phyloP scores from a whole-genome alignment of 2,329 filamentous ascomycete species.

The Diplocarpon rosae region DNA sequence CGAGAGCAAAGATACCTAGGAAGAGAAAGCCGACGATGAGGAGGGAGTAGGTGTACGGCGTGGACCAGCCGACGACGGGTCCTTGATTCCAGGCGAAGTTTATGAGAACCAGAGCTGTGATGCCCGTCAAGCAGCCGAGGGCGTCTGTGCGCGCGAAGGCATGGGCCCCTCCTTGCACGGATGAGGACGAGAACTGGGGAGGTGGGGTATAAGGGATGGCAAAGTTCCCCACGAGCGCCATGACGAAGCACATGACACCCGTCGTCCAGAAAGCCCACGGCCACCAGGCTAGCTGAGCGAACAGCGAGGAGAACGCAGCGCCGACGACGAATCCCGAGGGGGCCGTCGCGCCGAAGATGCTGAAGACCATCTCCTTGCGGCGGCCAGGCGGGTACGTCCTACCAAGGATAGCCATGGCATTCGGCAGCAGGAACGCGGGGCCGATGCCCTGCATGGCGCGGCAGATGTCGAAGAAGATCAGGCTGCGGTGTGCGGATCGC shows the following conservation, averaged over 20 bases:
- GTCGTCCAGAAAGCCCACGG: constrained; percentile 39
- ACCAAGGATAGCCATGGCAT: constrained; percentile 38
- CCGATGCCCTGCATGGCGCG: constrained; percentile 45
- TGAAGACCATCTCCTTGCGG: constrained; percentile 34
- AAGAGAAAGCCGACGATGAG: constrained; percentile 47
- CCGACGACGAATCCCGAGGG: constrained; percentile 37
- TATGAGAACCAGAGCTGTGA: constrained; percentile 40
- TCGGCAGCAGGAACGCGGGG: constrained; percentile 40
- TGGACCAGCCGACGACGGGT: constrained; percentile 18
- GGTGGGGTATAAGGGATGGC: constrained; percentile 28
- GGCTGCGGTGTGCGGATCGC: neutral
- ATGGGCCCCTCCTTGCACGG: constrained; percentile 11
- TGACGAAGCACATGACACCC: constrained; percentile 30
- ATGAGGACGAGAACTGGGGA: constrained; percentile 24
- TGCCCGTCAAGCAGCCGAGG: constrained; percentile 35
- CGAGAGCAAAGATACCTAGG: constrained; percentile 41
- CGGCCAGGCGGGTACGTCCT: constrained; percentile 36
- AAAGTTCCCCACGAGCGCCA: constrained; percentile 28
- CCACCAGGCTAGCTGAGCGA: constrained; percentile 35
- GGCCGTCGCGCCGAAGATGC: constrained; percentile 36
- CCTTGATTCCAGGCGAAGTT: constrained; percentile 42
- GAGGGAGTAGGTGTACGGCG: constrained; percentile 29
- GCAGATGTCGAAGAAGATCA: constrained; percentile 35
- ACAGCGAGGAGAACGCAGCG: constrained; percentile 31
- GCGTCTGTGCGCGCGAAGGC: constrained; percentile 28